A percentile compares a stretch with the other conserved stretches of the same genome.
Evolutionary conservation across 306 rosid species (phyloP).

Genomic region (Cucurbita moschata): DNA sequence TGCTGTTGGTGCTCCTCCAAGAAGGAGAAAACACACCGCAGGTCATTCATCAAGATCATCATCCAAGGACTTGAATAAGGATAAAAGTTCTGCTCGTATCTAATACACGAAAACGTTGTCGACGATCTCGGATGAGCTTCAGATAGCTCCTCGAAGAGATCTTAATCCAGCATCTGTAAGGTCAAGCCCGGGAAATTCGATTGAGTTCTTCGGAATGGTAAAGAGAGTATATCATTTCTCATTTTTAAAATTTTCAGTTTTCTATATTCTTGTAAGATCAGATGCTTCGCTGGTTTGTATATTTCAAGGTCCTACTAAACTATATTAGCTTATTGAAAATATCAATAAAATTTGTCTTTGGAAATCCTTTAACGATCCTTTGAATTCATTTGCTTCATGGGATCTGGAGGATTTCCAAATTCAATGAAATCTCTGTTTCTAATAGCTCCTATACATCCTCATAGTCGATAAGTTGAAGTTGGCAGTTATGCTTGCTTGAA

Average conservation of each 20-base stretch:
- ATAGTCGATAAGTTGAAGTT: too few species aligned
- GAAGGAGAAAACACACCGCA: conserved; percentile 61
- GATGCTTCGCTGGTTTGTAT: conserved; percentile 51
- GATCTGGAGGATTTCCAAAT: conserved; percentile 3
- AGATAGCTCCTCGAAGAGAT: conserved; percentile 43
- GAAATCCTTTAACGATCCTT: conserved; percentile 5
- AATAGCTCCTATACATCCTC: background rate
- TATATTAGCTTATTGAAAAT: conserved; percentile 31
- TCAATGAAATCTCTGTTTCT: background rate
- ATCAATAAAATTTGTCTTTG: conserved; percentile 27
- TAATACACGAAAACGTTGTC: conserved; percentile 9
- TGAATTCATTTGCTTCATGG: conserved; percentile 7
- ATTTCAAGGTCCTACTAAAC: conserved; percentile 19
- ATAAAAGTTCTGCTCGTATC: conserved; percentile 16
- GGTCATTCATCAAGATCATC: conserved; percentile 43
- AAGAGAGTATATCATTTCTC: conserved; percentile 29
- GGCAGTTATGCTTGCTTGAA: too few species aligned
- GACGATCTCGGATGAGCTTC: background rate
- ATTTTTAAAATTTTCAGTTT: conserved; percentile 19
- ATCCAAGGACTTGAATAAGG: conserved; percentile 35
- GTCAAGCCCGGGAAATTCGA: conserved; percentile 28
- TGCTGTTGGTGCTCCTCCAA: conserved; percentile 47
- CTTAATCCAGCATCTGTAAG: conserved; percentile 18
- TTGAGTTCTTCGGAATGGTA: conserved; percentile 36
- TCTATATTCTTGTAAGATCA: conserved; percentile 23